phyloP scores from a whole-genome alignment of 371 early-diverging fungal species.

The Mucor indicus region DNA sequence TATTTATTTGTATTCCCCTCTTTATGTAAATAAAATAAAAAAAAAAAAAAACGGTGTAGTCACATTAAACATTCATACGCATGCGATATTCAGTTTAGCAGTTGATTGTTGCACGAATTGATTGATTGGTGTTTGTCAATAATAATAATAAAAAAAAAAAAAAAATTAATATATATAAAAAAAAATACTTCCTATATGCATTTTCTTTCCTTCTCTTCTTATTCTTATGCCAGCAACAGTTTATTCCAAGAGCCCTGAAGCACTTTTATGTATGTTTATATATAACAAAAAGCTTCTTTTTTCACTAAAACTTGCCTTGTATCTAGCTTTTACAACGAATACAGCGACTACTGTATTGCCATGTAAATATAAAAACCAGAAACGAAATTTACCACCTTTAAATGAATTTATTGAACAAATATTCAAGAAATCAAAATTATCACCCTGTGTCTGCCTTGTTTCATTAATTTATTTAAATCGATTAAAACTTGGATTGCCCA shows the following conservation, averaged over 20 bases:
- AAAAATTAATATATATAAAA: too few relatives aligned
- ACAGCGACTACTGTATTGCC: slow-evolving; percentile 48
- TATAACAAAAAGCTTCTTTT: neutral
- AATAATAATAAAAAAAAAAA: too few relatives aligned
- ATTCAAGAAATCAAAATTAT: slow-evolving; percentile 37
- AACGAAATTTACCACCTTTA: slow-evolving; percentile 29
- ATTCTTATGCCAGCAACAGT: slow-evolving; percentile 29
- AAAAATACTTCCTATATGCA: too few relatives aligned
- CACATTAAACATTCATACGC: neutral
- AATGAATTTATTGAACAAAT: slow-evolving; percentile 41
- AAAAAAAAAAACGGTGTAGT: neutral
- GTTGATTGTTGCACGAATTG: neutral
- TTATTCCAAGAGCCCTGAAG: slow-evolving; percentile 46
- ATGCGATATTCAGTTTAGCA: neutral
- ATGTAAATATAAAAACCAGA: slow-evolving; percentile 11
- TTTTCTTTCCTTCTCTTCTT: neutral
- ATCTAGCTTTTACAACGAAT: slow-evolving; percentile 37
- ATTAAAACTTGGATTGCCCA: slow-evolving; percentile 61
- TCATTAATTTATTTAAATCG: slow-evolving; percentile 74
- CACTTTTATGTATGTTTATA: slow-evolving; percentile 34
- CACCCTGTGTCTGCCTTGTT: slow-evolving; percentile 54
- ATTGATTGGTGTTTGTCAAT: too few relatives aligned
- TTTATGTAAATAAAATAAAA: neutral
- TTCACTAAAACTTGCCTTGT: neutral
- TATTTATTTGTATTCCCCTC: too few relatives aligned